These are phyloP conservation scores for Citrus reticulata DNA, from an alignment of 345 rosid genomes.

Conservation along the genomic window DNA sequence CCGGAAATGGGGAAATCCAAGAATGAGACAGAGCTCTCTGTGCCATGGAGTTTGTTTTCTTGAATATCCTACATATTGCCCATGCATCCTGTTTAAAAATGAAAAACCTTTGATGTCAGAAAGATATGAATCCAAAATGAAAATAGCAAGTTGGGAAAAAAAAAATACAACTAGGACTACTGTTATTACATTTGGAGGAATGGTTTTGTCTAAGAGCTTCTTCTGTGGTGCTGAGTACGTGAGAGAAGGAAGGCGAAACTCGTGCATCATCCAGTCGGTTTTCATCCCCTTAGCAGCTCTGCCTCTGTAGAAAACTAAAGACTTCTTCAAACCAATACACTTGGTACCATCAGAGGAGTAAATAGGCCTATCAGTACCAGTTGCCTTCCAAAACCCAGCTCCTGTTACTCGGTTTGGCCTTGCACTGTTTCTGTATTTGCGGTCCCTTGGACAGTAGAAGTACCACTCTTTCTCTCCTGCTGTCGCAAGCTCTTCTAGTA, in stretches of 20 bases:
- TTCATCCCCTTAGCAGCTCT: slow-evolving; percentile 90
- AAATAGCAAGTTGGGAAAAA: neutral
- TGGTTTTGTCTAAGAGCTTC: slow-evolving; percentile 52
- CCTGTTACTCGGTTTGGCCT: slow-evolving; percentile 93
- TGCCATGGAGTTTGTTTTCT: slow-evolving; percentile 68
- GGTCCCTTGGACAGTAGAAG: slow-evolving; percentile 86
- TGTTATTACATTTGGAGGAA: slow-evolving; percentile 57
- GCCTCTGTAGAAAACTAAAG: slow-evolving; percentile 90
- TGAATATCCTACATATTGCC: slow-evolving; percentile 98
- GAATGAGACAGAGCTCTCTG: slow-evolving; percentile 66
- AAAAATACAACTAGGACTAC: neutral
- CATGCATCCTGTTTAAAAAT: slow-evolving; percentile 65
- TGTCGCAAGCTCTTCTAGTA: slow-evolving; percentile 50
- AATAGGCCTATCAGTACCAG: slow-evolving; percentile 95
- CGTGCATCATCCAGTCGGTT: slow-evolving; percentile 99
- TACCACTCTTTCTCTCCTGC: slow-evolving; percentile 96
- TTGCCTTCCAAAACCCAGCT: slow-evolving; percentile 97
- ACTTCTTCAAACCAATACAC: slow-evolving; percentile 91
- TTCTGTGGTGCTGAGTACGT: slow-evolving; percentile 46
- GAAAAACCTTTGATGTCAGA: neutral
- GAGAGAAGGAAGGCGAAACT: slow-evolving; percentile 80
- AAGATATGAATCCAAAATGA: no score
- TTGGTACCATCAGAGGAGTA: slow-evolving; percentile 65
- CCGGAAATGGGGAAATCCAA: slow-evolving; percentile 41
- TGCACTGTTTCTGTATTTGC: slow-evolving; percentile 87